Evolutionary conservation across 2,329 filamentous ascomycete genomes (phyloP).

Genomic region (Aschersonia sp.): DNA sequence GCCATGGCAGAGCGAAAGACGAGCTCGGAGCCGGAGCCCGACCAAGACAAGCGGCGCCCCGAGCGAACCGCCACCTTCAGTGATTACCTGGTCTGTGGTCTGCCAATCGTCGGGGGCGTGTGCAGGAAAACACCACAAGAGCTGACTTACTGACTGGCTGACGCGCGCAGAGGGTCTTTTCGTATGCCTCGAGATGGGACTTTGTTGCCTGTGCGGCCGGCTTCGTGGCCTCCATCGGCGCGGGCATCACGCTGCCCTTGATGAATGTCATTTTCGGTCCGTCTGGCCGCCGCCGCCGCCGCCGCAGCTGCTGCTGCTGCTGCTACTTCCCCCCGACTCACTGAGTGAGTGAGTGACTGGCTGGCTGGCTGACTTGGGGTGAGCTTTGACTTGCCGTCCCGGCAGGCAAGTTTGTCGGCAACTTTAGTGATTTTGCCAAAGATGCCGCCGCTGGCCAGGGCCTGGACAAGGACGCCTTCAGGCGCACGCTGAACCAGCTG

Average conservation of each 20-base stretch:
- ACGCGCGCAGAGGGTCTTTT: constrained; percentile 29
- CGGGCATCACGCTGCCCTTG: constrained; percentile 39
- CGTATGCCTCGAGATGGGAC: constrained; percentile 39
- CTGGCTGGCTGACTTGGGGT: not conserved
- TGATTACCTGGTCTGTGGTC: constrained; percentile 24
- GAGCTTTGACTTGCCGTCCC: not conserved
- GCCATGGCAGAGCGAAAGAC: too few species aligned
- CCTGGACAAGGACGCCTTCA: constrained; percentile 20
- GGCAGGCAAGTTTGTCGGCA: constrained; percentile 25
- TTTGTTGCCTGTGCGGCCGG: constrained; percentile 31
- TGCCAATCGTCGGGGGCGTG: too few species aligned
- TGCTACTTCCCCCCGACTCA: too few species aligned
- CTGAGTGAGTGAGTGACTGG: too few species aligned
- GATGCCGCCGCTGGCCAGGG: constrained; percentile 15
- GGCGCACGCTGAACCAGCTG: constrained; percentile 25
- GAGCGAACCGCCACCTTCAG: constrained; percentile 27
- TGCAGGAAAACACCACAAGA: too few species aligned
- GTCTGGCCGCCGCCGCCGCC: not conserved
- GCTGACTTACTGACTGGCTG: not conserved
- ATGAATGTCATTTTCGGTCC: constrained; percentile 44
- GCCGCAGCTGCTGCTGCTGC: too few species aligned
- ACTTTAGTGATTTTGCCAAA: constrained; percentile 30
- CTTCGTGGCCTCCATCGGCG: constrained; percentile 31
- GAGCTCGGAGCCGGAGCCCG: too few species aligned
- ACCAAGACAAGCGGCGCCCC: constrained; percentile 1